These are phyloP conservation scores for Aspergillus asperescens DNA, from an alignment of 495 filamentous ascomycete genomes.

Conservation along the genomic window DNA sequence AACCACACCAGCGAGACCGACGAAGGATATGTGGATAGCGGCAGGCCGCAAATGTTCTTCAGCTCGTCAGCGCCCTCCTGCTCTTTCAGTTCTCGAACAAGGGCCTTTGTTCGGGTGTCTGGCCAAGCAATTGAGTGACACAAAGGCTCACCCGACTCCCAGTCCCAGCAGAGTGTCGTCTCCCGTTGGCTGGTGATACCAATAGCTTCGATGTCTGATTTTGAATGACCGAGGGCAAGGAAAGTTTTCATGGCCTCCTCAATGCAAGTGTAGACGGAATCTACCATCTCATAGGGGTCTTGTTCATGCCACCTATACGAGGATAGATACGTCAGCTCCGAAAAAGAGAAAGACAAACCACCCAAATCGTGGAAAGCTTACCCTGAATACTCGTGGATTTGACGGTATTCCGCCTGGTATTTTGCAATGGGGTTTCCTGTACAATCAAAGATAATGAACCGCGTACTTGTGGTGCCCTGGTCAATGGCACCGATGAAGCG, in stretches of 20 bases:
- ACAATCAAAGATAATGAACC: constrained; percentile 87
- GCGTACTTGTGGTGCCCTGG: constrained; percentile 87
- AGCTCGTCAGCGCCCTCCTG: constrained; percentile 62
- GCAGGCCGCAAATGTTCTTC: constrained; percentile 73
- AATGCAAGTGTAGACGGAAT: constrained; percentile 78
- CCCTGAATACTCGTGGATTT: constrained; percentile 86
- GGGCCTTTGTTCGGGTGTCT: constrained; percentile 73
- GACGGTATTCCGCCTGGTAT: constrained; percentile 88
- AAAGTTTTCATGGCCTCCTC: constrained; percentile 74
- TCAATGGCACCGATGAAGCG: constrained; percentile 74
- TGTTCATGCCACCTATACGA: constrained; percentile 84
- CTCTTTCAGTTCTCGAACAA: constrained; percentile 77
- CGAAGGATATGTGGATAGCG: constrained; percentile 90
- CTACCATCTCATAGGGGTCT: constrained; percentile 73
- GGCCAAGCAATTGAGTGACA: constrained; percentile 93
- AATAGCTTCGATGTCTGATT: constrained; percentile 72
- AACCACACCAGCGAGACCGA: constrained; percentile 88
- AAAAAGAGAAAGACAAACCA: neutral
- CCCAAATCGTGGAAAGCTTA: constrained; percentile 41
- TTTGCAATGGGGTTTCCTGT: constrained; percentile 73
- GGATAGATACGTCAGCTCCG: constrained; percentile 12
- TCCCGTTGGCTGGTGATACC: constrained; percentile 95
- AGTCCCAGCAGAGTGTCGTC: constrained; percentile 89
- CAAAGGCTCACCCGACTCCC: constrained; percentile 75
- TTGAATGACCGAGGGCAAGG: constrained; percentile 61